Evolutionary conservation across 352 stramenopile species (phyloP).

Genomic region (Pythium volutum): DNA sequence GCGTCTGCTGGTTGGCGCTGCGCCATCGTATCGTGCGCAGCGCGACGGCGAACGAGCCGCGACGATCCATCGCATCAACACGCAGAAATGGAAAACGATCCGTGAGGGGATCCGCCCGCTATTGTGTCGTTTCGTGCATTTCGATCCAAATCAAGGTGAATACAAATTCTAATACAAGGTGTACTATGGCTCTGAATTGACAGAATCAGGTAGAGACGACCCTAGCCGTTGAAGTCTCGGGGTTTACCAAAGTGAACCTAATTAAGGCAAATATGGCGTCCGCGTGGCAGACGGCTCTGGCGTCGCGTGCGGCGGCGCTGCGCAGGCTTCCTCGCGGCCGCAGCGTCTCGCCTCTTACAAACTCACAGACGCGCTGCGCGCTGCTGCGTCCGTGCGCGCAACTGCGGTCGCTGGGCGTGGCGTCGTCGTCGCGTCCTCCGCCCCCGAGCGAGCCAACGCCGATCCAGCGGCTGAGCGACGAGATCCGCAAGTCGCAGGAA

Average conservation of each 20-base stretch:
- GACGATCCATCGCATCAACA: constrained; percentile 5
- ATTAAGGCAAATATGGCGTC: constrained; percentile 3
- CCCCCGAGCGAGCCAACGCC: not conserved
- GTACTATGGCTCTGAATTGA: constrained; percentile 1
- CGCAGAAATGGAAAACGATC: not conserved
- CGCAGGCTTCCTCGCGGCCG: not conserved
- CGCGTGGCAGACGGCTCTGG: not conserved
- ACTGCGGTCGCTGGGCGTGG: constrained; percentile 3
- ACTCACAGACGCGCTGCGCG: not conserved
- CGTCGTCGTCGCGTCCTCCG: not conserved
- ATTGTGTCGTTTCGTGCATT: constrained; percentile 16
- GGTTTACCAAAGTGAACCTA: not conserved
- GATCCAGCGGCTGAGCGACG: constrained; percentile 69
- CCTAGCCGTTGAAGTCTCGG: not conserved
- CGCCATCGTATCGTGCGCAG: constrained; percentile 34
- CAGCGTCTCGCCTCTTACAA: not conserved
- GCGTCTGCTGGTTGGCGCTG: not conserved
- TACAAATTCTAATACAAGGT: not conserved
- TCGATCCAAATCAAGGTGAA: not conserved
- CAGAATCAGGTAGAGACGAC: not conserved
- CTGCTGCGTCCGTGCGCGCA: not conserved
- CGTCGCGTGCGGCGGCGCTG: not conserved
- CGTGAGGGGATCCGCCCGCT: not conserved
- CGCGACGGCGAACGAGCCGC: constrained; percentile 38
- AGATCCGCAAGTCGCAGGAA: constrained; percentile 82